Evolutionary conservation across 2,329 filamentous ascomycete genomes (phyloP).

Genomic region (Diplodia mutila): DNA sequence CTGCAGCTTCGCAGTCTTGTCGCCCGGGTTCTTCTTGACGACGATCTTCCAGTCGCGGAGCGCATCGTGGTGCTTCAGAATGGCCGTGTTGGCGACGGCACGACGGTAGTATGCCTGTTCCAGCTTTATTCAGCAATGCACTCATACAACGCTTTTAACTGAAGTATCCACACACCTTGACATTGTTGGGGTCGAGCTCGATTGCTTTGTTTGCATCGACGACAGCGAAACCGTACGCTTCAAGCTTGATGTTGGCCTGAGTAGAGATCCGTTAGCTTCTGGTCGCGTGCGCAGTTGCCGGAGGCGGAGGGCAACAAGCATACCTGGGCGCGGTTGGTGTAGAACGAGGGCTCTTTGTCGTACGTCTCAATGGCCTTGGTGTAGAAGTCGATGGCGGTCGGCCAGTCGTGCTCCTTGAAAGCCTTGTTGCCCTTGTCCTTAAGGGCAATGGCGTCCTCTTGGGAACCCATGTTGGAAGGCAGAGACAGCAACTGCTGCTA

Average conservation of each 20-base stretch:
- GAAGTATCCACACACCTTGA: conserved; percentile 69
- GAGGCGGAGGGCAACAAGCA: conserved; percentile 32
- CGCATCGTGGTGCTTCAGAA: conserved; percentile 84
- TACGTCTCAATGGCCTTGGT: conserved; percentile 84
- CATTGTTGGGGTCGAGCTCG: conserved; percentile 82
- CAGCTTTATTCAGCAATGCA: not conserved
- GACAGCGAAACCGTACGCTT: conserved; percentile 92
- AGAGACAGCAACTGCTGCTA: not conserved
- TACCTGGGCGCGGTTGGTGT: conserved; percentile 93
- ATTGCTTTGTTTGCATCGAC: conserved; percentile 89
- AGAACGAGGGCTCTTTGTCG: conserved; percentile 84
- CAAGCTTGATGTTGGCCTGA: conserved; percentile 93
- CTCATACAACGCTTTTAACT: not conserved
- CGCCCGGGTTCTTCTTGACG: conserved; percentile 80
- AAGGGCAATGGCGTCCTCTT: conserved; percentile 75
- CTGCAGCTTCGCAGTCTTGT: conserved; percentile 90
- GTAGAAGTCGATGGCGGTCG: conserved; percentile 79
- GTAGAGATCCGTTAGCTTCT: conserved; percentile 30
- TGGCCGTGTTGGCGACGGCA: conserved; percentile 88
- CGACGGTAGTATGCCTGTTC: conserved; percentile 87
- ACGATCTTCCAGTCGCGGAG: conserved; percentile 91
- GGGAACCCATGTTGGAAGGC: conserved; percentile 40
- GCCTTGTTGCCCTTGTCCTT: conserved; percentile 96
- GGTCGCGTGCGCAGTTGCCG: conserved; percentile 32
- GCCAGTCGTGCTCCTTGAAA: conserved; percentile 87